These are phyloP conservation scores for Xerocomus tenax DNA, from an alignment of 1,284 basidiomycete species.

Conservation along the genomic window DNA sequence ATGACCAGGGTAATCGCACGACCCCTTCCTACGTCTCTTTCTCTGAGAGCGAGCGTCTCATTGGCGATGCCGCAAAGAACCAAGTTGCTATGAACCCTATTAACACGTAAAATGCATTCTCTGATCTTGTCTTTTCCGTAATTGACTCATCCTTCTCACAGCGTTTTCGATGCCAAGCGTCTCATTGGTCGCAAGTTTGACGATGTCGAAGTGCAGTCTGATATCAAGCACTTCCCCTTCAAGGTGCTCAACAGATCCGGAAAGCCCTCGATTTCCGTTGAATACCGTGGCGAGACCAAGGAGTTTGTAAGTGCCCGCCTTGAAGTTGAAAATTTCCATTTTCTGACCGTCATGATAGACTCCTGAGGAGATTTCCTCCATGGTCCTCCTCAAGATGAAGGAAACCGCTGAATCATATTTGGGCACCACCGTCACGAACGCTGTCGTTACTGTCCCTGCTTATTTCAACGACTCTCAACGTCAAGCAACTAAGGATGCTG, in stretches of 20 bases:
- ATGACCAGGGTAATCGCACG: constrained; percentile 96
- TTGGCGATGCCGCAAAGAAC: constrained; percentile 94
- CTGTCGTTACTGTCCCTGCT: constrained; percentile 90
- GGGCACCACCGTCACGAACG: constrained; percentile 74
- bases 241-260: constrained; percentile 72
- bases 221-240: constrained; percentile 96
- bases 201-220: constrained; percentile 86
- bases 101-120: constrained; percentile 48
- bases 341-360: constrained; percentile 43
- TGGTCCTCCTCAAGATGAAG: constrained; percentile 97
- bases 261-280: constrained; percentile 84
- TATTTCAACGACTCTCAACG: constrained; percentile 98
- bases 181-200: constrained; percentile 81
- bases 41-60: constrained; percentile 88
- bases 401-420: constrained; percentile 97
- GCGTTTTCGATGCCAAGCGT: constrained; percentile 85
- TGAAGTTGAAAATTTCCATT: background rate
- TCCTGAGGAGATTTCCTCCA: constrained; percentile 94
- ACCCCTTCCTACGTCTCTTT: constrained; percentile 93
- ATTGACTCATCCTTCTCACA: constrained; percentile 27
- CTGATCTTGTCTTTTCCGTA: constrained; percentile 10
- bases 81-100: constrained; percentile 83
- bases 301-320: constrained; percentile 63
- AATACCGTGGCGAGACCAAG: constrained; percentile 88
- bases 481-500: constrained; percentile 92